phyloP scores from a whole-genome alignment of 257 asterid genomes.

The Solanum chilense region DNA sequence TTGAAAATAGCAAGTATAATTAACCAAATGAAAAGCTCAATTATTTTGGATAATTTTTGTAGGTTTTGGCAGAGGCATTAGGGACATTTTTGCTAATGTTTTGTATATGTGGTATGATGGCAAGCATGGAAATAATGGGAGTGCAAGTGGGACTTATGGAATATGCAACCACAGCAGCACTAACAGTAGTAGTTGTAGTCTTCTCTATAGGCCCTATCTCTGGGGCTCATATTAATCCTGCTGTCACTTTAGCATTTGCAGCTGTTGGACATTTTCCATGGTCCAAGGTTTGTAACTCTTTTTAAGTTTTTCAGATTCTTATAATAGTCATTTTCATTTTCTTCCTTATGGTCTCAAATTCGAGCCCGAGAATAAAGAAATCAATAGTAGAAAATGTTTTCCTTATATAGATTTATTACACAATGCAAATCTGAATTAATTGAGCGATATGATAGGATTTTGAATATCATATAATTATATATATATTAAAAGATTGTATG shows the following conservation, averaged over 20 bases:
- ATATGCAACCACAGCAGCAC: slow-evolving; percentile 73
- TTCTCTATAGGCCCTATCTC: slow-evolving; percentile 68
- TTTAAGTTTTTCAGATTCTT: not conserved
- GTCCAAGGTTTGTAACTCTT: slow-evolving; percentile 35
- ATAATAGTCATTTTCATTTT: not conserved
- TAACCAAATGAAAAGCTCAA: not conserved
- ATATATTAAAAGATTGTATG: not conserved
- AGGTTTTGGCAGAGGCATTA: slow-evolving; percentile 69
- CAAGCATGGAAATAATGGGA: slow-evolving; percentile 48
- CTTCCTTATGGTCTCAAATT: not conserved
- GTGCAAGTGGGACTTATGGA: slow-evolving; percentile 45
- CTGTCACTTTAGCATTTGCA: slow-evolving; percentile 78
- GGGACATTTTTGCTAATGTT: slow-evolving; percentile 67
- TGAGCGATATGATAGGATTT: not conserved
- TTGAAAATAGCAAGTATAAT: not conserved
- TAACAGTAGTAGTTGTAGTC: slow-evolving; percentile 51
- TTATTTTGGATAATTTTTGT: not conserved
- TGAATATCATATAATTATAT: not conserved
- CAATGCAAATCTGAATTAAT: not conserved
- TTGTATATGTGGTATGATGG: slow-evolving; percentile 61
- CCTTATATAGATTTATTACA: not conserved
- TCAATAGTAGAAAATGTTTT: not conserved
- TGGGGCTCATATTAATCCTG: slow-evolving; percentile 89
- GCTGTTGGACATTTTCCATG: slow-evolving; percentile 70
- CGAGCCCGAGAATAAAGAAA: not conserved